Evolutionary conservation across 331 rosid genomes (phyloP).

Genomic region (Saraca asoca): DNA sequence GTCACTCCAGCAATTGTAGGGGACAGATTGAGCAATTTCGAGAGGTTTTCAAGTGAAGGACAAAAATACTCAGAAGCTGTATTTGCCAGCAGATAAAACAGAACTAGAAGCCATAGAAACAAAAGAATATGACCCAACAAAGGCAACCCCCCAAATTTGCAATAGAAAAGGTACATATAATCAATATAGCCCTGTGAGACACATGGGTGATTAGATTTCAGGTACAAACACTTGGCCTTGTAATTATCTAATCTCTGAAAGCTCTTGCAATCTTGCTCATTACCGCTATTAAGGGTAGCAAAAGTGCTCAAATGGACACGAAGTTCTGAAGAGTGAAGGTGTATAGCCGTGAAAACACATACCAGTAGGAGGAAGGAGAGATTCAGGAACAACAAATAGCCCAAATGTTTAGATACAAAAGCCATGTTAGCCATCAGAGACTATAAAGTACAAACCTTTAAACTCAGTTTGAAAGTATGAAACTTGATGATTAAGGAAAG

Average conservation of each 20-base stretch:
- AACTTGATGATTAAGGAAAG: conserved; percentile 31
- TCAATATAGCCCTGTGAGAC: conserved; percentile 72
- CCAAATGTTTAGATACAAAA: conserved; percentile 38
- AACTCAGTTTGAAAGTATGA: conserved; percentile 27
- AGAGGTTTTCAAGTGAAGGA: conserved; percentile 77
- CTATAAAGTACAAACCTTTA: conserved; percentile 10
- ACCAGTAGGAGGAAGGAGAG: conserved; percentile 44
- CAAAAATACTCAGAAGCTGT: conserved; percentile 97
- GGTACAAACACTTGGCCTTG: conserved; percentile 61
- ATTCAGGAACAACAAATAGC: conserved; percentile 50
- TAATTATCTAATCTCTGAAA: conserved; percentile 44
- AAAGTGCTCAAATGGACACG: conserved; percentile 18
- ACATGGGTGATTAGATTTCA: conserved; percentile 67
- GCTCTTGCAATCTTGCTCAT: conserved; percentile 38
- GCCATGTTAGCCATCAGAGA: conserved; percentile 35
- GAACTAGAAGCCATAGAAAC: conserved; percentile 74
- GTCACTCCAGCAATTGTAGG: conserved; percentile 96
- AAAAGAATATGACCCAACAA: conserved; percentile 58
- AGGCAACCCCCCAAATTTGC: conserved; percentile 62
- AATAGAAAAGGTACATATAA: conserved; percentile 82
- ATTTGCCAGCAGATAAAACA: conserved; percentile 79
- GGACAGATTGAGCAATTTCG: conserved; percentile 63
- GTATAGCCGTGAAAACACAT: conserved; percentile 34
- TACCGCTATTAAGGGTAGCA: neutral
- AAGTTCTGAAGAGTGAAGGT: conserved; percentile 42